These are phyloP conservation scores for Cladosporium sphaerospermum DNA, from an alignment of 2,329 filamentous ascomycete species.

Conservation along the genomic window DNA sequence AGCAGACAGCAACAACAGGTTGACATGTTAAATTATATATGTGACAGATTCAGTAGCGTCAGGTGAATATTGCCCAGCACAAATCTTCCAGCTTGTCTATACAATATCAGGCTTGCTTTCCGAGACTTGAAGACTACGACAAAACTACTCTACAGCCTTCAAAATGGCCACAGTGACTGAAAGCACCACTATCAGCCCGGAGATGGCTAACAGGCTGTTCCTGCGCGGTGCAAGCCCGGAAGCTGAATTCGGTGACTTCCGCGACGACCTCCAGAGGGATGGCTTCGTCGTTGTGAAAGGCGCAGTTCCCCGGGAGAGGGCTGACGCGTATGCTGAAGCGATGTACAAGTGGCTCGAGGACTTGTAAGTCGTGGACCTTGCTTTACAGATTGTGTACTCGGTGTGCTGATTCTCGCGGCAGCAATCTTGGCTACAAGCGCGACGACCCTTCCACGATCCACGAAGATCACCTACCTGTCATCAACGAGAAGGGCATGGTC, in stretches of 20 bases:
- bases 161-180: too few species aligned
- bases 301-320: slow-evolving; percentile 38
- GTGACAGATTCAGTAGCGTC: too few species aligned
- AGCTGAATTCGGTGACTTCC: slow-evolving; percentile 25
- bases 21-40: too few species aligned
- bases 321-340: slow-evolving; percentile 30
- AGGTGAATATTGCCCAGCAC: too few species aligned
- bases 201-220: background rate
- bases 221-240: slow-evolving; percentile 2
- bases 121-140: too few species aligned
- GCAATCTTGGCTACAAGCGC: slow-evolving; percentile 32
- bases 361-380: background rate
- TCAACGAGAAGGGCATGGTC: slow-evolving; percentile 29
- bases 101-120: too few species aligned
- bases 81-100: too few species aligned
- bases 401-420: slow-evolving; percentile 11
- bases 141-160: too few species aligned
- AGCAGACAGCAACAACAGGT: too few species aligned
- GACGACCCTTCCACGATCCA: slow-evolving; percentile 34
- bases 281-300: slow-evolving; percentile 44
- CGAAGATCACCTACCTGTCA: slow-evolving; percentile 33
- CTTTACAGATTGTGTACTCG: too few species aligned
- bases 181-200: too few species aligned
- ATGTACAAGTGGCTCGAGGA: slow-evolving; percentile 28
- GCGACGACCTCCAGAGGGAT: slow-evolving; percentile 32